A percentile compares a stretch with the other conserved stretches of the same genome.
These are phyloP conservation scores for Tricholoma sp. DNA, from an alignment of 768 basidiomycete species.

Conservation along the genomic window DNA sequence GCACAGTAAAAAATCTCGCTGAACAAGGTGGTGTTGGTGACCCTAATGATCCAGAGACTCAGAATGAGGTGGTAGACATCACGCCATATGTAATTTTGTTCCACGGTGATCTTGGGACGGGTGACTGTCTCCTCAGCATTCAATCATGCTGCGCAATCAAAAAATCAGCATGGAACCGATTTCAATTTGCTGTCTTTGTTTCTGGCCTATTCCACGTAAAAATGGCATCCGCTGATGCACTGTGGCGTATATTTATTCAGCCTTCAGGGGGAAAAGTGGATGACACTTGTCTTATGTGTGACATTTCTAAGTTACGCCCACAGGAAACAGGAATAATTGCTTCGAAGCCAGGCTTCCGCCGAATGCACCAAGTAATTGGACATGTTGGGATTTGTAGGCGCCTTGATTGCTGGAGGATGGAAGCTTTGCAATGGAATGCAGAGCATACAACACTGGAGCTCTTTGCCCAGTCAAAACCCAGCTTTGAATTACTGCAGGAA, in stretches of 20 bases:
- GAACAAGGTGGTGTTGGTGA: background rate
- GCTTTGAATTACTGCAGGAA: background rate
- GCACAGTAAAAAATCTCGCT: background rate
- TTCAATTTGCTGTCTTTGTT: slow-evolving; percentile 12
- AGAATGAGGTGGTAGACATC: too few relatives aligned
- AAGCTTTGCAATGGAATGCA: background rate
- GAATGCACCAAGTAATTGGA: background rate
- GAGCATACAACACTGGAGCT: background rate
- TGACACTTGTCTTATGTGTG: background rate
- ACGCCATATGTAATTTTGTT: slow-evolving; percentile 3
- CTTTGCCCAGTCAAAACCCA: background rate
- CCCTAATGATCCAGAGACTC: too few relatives aligned
- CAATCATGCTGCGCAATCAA: background rate
- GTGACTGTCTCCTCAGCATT: slow-evolving; percentile 12
- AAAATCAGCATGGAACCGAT: background rate
- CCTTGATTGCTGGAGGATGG: background rate
- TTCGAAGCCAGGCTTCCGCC: background rate
- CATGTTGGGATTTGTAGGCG: background rate
- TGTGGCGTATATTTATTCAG: slow-evolving; percentile 19
- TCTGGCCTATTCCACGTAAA: slow-evolving; percentile 24
- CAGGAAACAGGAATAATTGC: background rate
- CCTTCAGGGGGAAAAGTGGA: slow-evolving; percentile 3
- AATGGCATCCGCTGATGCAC: slow-evolving; percentile 22
- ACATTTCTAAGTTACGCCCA: background rate
- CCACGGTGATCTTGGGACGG: slow-evolving; percentile 17